phyloP scores from a whole-genome alignment of 2,329 filamentous ascomycete genomes.

The Septoria petroselini region DNA sequence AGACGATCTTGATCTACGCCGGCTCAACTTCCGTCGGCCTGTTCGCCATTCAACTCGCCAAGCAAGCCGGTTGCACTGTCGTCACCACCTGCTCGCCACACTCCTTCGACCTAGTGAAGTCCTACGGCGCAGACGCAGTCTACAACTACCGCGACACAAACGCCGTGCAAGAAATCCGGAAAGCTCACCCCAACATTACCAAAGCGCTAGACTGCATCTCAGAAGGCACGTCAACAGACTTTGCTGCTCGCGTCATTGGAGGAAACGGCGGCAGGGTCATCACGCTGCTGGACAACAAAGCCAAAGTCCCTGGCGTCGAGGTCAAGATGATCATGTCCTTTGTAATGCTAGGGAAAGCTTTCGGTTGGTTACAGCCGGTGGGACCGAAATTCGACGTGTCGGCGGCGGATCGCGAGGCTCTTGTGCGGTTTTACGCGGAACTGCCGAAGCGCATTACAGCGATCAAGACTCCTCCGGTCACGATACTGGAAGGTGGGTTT shows the following conservation, averaged over 20 bases:
- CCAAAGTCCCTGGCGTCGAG: too few relatives aligned
- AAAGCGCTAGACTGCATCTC: conserved; percentile 1
- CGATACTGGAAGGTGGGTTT: not conserved
- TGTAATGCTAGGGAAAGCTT: too few relatives aligned
- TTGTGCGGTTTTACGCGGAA: too few relatives aligned
- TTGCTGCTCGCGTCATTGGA: not conserved
- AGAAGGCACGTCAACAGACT: not conserved
- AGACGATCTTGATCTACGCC: not conserved
- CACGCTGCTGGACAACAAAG: not conserved
- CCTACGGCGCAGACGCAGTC: not conserved
- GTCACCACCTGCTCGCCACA: not conserved
- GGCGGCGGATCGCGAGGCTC: too few relatives aligned
- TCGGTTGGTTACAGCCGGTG: too few relatives aligned
- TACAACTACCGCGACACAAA: too few relatives aligned
- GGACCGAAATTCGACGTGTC: too few relatives aligned
- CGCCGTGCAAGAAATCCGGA: too few relatives aligned
- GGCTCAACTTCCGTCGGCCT: not conserved
- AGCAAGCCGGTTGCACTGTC: not conserved
- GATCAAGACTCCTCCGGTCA: not conserved
- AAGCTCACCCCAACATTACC: too few relatives aligned
- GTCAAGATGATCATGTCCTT: too few relatives aligned
- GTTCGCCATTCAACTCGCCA: not conserved
- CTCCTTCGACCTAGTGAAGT: not conserved
- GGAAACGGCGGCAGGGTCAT: conserved; percentile 1
- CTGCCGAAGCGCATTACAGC: not conserved